Conservation (phyloP, 2,329 filamentous ascomycete genomes). For the Colletotrichum brevisporum region DNA sequence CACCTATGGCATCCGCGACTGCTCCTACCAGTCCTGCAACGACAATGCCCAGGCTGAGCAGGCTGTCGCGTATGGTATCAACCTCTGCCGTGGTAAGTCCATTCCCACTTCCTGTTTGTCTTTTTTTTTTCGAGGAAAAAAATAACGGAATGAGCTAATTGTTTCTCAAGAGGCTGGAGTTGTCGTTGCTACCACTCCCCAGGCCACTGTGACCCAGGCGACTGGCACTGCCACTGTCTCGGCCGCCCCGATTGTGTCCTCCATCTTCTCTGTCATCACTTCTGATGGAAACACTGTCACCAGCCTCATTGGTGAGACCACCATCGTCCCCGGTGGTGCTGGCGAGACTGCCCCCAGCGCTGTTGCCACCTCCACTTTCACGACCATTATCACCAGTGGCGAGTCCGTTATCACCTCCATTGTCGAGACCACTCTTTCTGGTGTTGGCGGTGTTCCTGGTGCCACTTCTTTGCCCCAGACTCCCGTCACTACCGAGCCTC, state of each 20-base stretch:
- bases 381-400: constrained; percentile 43
- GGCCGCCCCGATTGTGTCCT: constrained; percentile 28
- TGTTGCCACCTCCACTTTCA: constrained; percentile 50
- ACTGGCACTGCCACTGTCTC: constrained; percentile 33
- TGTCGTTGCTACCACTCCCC: constrained; percentile 45
- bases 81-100: constrained; percentile 55
- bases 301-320: constrained; percentile 48
- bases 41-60: constrained; percentile 49
- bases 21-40: constrained; percentile 60
- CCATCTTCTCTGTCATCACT: constrained; percentile 42
- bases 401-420: constrained; percentile 45
- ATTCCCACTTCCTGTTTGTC: neutral
- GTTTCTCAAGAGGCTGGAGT: constrained; percentile 27
- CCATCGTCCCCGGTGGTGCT: constrained; percentile 14
- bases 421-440: constrained; percentile 47
- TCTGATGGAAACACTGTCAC: constrained; percentile 55
- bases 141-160: neutral
- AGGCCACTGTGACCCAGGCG: constrained; percentile 35
- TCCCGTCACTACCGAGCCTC: constrained; percentile 34
- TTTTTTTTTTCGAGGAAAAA: neutral
- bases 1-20: constrained; percentile 66
- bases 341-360: constrained; percentile 43
- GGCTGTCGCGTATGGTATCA: constrained; percentile 56
- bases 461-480: constrained; percentile 24
- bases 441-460: constrained; percentile 31